Evolutionary conservation across 345 rosid genomes (phyloP).

Genomic region (Populus simonii): DNA sequence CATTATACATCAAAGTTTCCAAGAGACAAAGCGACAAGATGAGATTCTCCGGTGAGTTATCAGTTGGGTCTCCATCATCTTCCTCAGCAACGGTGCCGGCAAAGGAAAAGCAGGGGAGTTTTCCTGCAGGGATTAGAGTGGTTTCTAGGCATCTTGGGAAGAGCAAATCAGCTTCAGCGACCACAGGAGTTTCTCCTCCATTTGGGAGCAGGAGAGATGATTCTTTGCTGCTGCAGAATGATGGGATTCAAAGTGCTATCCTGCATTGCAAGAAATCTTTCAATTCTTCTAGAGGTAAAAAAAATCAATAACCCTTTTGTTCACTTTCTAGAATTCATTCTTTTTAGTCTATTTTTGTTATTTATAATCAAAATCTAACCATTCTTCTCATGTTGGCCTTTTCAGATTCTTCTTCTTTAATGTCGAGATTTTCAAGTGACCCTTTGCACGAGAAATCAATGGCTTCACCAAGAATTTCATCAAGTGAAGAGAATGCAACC

Average conservation of each 20-base stretch:
- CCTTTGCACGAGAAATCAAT: neutral
- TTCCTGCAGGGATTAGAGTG: slow-evolving; percentile 25
- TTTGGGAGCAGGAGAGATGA: slow-evolving; percentile 18
- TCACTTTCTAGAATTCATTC: neutral
- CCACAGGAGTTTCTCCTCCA: neutral
- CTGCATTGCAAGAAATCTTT: slow-evolving; percentile 36
- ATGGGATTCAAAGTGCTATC: slow-evolving; percentile 33
- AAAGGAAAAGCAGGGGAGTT: slow-evolving; percentile 19
- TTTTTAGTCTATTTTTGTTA: neutral
- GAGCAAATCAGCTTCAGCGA: slow-evolving; percentile 24
- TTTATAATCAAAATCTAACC: neutral
- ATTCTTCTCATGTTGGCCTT: neutral
- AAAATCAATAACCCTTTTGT: neutral
- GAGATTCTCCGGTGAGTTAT: slow-evolving; percentile 22
- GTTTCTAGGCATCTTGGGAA: slow-evolving; percentile 31
- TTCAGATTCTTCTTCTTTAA: slow-evolving; percentile 21
- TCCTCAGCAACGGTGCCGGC: slow-evolving; percentile 35
- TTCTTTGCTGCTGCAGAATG: slow-evolving; percentile 23
- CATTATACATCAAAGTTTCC: slow-evolving; percentile 26
- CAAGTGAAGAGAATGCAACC: neutral
- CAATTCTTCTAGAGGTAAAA: slow-evolving; percentile 23
- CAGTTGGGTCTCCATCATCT: slow-evolving; percentile 37
- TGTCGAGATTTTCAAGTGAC: slow-evolving; percentile 19
- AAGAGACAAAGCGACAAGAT: slow-evolving; percentile 37
- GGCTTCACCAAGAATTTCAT: slow-evolving; percentile 16